These are phyloP conservation scores for Neospora caninum DNA, from an alignment of 169 alveolate genomes.

Conservation along the genomic window DNA sequence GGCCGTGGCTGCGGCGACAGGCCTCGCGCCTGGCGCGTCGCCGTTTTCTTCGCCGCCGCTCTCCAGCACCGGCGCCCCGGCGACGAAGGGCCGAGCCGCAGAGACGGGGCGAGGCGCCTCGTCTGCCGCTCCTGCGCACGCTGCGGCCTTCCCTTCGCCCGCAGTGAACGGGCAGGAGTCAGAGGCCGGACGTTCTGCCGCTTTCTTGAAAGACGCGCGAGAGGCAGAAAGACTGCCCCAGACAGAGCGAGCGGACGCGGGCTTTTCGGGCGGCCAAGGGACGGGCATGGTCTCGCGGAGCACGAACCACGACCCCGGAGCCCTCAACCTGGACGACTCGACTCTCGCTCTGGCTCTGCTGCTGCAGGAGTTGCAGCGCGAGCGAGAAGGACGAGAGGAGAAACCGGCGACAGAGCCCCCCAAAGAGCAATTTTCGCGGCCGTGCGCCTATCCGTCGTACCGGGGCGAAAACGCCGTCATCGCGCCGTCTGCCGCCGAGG, in stretches of 20 bases:
- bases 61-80: not conserved
- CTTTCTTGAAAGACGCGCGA: not conserved
- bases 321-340: conserved; percentile 6
- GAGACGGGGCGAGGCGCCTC: no score
- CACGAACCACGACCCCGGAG: not conserved
- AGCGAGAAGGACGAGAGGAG: not conserved
- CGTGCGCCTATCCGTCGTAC: no score
- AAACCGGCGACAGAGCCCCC: not conserved
- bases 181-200: no score
- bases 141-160: no score
- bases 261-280: not conserved
- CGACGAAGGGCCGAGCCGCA: no score
- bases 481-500: no score
- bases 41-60: not conserved
- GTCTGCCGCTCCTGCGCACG: no score
- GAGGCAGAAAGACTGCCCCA: not conserved
- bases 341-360: conserved; percentile 11
- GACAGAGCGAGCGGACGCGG: not conserved
- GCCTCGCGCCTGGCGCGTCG: not conserved
- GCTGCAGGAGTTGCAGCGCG: conserved; percentile 10
- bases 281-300: not conserved
- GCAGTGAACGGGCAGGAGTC: no score
- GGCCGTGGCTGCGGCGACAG: not conserved
- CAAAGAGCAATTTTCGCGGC: not conserved
- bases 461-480: no score